These are phyloP conservation scores for Tolypocladium album DNA, from an alignment of 2,329 filamentous ascomycete genomes.

Conservation along the genomic window DNA sequence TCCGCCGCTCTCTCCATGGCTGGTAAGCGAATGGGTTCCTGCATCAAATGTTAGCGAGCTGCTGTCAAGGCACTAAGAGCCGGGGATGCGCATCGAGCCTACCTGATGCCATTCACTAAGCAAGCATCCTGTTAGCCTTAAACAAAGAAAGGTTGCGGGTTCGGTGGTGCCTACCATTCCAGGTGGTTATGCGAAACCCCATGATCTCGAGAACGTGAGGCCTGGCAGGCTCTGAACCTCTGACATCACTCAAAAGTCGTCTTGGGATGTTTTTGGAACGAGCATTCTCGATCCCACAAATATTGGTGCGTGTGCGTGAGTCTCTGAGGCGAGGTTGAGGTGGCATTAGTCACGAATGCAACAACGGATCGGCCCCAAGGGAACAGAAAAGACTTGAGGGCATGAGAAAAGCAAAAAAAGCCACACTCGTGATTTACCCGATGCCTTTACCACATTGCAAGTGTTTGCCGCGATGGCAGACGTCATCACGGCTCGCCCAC, in stretches of 20 bases:
- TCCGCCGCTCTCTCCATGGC: conserved; percentile 65
- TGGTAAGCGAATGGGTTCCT: conserved; percentile 79
- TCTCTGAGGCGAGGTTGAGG: not conserved
- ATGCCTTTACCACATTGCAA: not conserved
- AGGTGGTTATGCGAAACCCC: conserved; percentile 72
- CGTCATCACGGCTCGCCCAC: not conserved
- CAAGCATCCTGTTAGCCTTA: conserved; percentile 2
- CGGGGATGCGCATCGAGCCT: not conserved
- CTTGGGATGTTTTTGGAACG: not conserved
- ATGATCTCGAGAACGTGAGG: conserved; percentile 30
- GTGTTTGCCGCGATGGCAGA: not conserved
- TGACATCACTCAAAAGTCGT: not conserved
- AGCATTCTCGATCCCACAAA: not conserved
- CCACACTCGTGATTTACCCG: not conserved
- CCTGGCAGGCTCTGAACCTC: not conserved
- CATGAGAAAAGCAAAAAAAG: not conserved
- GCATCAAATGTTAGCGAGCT: not conserved
- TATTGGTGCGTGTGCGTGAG: not conserved
- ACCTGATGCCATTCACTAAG: conserved; percentile 70
- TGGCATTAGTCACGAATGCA: not conserved
- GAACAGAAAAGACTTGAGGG: not conserved
- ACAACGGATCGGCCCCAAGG: not conserved
- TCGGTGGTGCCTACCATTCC: conserved; percentile 54
- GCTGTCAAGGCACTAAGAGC: not conserved
- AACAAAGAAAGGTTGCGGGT: no score